These are phyloP conservation scores for Penicillium antarcticum DNA, from an alignment of 495 filamentous ascomycete species.

Conservation along the genomic window DNA sequence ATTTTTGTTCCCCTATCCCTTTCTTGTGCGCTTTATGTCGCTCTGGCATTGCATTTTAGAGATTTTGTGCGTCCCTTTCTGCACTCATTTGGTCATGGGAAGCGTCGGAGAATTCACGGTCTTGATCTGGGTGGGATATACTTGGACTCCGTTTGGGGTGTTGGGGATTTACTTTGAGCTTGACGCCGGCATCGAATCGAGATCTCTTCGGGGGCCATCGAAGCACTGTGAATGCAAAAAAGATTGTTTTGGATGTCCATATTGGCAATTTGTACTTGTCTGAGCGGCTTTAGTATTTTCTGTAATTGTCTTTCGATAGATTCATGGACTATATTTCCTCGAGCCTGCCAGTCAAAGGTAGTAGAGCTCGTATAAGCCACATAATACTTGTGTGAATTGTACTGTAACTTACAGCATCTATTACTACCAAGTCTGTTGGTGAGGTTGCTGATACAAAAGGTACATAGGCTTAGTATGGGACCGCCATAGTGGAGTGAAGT, in stretches of 20 bases:
- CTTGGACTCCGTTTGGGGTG: conserved; percentile 46
- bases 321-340: too few species aligned
- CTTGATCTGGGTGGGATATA: conserved; percentile 47
- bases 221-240: conserved; percentile 38
- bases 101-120: conserved; percentile 47
- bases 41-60: conserved; percentile 45
- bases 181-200: conserved; percentile 26
- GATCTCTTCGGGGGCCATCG: conserved; percentile 11
- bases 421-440: not conserved
- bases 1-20: conserved; percentile 28
- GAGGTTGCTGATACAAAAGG: not conserved
- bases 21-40: conserved; percentile 27
- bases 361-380: not conserved
- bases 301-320: too few species aligned
- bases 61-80: conserved; percentile 39
- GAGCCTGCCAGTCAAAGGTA: too few species aligned
- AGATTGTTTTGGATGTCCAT: conserved; percentile 37
- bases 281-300: not conserved
- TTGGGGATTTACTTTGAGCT: conserved; percentile 47
- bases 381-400: too few species aligned
- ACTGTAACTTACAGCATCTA: not conserved
- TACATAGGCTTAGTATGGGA: conserved; percentile 4
- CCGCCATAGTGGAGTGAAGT: not conserved
- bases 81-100: conserved; percentile 40
- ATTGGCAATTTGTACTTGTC: conserved; percentile 15